These are phyloP conservation scores for Solanum chaucha DNA, from an alignment of 257 asterid species.

Conservation along the genomic window DNA sequence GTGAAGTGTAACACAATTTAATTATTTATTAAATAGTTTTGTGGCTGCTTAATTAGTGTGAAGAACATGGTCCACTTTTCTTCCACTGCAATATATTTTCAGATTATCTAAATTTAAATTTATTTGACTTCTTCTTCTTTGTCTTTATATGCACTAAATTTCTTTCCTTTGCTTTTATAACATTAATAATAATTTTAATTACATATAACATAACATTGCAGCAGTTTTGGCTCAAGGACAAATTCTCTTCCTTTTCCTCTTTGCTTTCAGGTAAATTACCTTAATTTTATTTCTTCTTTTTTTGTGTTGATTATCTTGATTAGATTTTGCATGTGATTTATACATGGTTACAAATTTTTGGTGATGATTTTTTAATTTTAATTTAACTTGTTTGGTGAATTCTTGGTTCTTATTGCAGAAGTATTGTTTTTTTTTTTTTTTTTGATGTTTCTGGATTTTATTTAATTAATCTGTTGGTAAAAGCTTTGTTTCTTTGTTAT, in stretches of 20 bases:
- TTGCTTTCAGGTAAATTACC: neutral
- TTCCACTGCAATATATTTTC: slow-evolving; percentile 19
- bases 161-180: neutral
- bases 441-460: neutral
- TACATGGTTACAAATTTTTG: neutral
- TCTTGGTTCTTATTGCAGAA: neutral
- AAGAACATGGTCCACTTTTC: slow-evolving; percentile 52
- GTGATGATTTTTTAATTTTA: neutral
- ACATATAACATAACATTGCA: neutral
- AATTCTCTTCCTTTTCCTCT: neutral
- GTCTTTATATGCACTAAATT: neutral
- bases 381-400: neutral
- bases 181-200: neutral
- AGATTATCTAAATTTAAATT: neutral
- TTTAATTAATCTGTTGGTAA: neutral
- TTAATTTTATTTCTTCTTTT: neutral
- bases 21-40: neutral
- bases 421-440: neutral
- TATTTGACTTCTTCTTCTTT: neutral
- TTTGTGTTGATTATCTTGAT: neutral
- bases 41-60: neutral
- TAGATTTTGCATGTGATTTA: neutral
- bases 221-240: neutral
- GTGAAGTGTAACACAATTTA: neutral
- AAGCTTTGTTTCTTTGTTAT: neutral